phyloP scores from a whole-genome alignment of 2,329 filamentous ascomycete genomes.

The Cadophora sp. region DNA sequence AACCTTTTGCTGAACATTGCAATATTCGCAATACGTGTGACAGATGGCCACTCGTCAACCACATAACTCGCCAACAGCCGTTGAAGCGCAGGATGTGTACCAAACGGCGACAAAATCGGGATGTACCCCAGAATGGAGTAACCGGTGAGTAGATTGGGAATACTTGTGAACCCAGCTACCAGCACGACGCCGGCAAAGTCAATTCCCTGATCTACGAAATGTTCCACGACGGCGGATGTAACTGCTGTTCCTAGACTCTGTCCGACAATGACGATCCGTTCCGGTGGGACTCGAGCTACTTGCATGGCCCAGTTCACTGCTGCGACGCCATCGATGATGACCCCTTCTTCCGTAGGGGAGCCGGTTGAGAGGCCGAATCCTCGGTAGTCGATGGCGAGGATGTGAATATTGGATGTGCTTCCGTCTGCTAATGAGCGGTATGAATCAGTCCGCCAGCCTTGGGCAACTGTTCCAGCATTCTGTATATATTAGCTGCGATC shows the following conservation, averaged over 20 bases:
- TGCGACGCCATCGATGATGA: conserved; percentile 80
- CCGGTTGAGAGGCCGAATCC: conserved; percentile 86
- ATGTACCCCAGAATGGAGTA: conserved; percentile 82
- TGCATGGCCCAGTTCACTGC: conserved; percentile 76
- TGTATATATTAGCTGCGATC: conserved; percentile 46
- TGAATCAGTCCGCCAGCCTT: conserved; percentile 75
- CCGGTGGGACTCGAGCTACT: conserved; percentile 67
- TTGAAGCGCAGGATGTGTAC: conserved; percentile 68
- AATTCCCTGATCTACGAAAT: conserved; percentile 63
- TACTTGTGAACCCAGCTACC: conserved; percentile 78
- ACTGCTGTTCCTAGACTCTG: conserved; percentile 92
- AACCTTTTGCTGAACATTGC: conserved; percentile 60
- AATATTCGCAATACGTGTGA: conserved; percentile 66
- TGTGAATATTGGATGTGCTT: conserved; percentile 73
- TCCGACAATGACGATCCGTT: conserved; percentile 80
- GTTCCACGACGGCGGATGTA: conserved; percentile 74
- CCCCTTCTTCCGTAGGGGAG: conserved; percentile 77
- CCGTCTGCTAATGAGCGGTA: conserved; percentile 80
- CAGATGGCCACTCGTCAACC: conserved; percentile 83
- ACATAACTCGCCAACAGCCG: conserved; percentile 67
- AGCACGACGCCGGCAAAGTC: conserved; percentile 83
- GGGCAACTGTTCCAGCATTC: conserved; percentile 87
- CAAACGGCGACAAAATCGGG: conserved; percentile 79
- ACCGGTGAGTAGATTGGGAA: conserved; percentile 73
- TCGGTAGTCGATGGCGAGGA: conserved; percentile 90